phyloP scores from a whole-genome alignment of 208 protist genomes.

The Wallacemonas rigidus region DNA sequence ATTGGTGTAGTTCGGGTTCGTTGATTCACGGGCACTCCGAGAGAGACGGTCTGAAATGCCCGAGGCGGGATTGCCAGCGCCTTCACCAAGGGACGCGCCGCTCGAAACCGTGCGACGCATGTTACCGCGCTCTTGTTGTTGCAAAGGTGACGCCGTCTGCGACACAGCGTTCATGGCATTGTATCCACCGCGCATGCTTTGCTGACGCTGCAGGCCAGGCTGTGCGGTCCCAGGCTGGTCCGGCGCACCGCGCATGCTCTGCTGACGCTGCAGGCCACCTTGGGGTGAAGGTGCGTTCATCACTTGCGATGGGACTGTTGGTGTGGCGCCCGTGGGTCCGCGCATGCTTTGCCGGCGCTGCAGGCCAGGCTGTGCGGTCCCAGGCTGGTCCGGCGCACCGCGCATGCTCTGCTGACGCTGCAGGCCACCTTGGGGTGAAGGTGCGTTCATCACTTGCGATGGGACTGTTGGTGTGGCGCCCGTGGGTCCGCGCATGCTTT shows the following conservation, averaged over 20 bases:
- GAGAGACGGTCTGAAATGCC: not conserved
- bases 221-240: not conserved
- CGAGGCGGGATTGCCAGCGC: not conserved
- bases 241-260: not conserved
- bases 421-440: not conserved
- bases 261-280: conserved; percentile 1
- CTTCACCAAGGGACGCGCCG: not conserved
- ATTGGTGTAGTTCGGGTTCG: conserved; percentile 16
- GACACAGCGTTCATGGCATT: too few relatives aligned
- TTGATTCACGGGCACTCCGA: conserved; percentile 4
- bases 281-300: conserved; percentile 9
- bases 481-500: not conserved
- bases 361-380: not conserved
- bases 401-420: conserved; percentile 17
- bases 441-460: not conserved
- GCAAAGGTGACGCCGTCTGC: not conserved
- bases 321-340: not conserved
- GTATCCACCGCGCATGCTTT: not conserved
- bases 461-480: not conserved
- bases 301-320: not conserved
- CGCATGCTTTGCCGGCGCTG: conserved; percentile 8
- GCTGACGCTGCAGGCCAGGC: not conserved
- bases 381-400: not conserved
- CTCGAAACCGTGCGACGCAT: conserved; percentile 7
- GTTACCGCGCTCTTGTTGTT: not conserved